A percentile compares a stretch with the other conserved stretches of the same genome.
Evolutionary conservation across 768 basidiomycete genomes (phyloP).

Genomic region (Lactarius hengduanensis): DNA sequence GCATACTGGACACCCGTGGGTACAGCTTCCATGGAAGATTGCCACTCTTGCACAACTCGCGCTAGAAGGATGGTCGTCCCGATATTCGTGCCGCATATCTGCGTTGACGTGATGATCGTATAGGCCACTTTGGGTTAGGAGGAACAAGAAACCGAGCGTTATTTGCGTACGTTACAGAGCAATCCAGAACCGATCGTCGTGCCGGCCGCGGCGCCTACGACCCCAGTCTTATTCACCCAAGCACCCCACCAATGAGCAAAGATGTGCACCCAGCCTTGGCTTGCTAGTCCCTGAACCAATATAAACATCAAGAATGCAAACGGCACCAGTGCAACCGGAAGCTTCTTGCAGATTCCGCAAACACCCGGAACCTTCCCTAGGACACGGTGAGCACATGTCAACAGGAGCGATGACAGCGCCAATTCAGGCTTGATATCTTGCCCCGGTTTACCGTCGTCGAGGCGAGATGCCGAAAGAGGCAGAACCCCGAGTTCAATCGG

Average conservation of each 20-base stretch:
- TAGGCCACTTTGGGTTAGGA: not conserved
- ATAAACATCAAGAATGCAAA: constrained; percentile 97
- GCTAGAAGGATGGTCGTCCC: constrained; percentile 88
- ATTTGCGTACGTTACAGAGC: constrained; percentile 58
- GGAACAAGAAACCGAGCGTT: not conserved
- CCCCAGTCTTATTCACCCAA: constrained; percentile 41
- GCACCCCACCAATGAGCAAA: constrained; percentile 67
- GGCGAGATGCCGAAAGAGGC: constrained; percentile 3
- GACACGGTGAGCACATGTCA: constrained; percentile 28
- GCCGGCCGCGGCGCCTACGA: constrained; percentile 42
- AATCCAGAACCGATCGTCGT: constrained; percentile 71
- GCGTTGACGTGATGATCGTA: constrained; percentile 9
- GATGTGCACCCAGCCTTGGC: constrained; percentile 84
- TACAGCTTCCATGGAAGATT: constrained; percentile 19
- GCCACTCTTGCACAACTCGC: constrained; percentile 60
- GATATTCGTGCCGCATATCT: constrained; percentile 83
- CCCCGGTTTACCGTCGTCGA: constrained; percentile 3
- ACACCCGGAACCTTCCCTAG: constrained; percentile 63
- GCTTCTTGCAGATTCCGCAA: constrained; percentile 57
- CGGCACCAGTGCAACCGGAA: constrained; percentile 81
- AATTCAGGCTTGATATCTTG: constrained; percentile 11
- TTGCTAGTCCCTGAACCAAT: constrained; percentile 78
- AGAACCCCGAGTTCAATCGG: constrained; percentile 18
- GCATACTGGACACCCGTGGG: constrained; percentile 15
- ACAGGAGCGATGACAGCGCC: constrained; percentile 19